Conservation (phyloP, 805 yeast species). For the Metschnikowia chrysomelidarum region DNA sequence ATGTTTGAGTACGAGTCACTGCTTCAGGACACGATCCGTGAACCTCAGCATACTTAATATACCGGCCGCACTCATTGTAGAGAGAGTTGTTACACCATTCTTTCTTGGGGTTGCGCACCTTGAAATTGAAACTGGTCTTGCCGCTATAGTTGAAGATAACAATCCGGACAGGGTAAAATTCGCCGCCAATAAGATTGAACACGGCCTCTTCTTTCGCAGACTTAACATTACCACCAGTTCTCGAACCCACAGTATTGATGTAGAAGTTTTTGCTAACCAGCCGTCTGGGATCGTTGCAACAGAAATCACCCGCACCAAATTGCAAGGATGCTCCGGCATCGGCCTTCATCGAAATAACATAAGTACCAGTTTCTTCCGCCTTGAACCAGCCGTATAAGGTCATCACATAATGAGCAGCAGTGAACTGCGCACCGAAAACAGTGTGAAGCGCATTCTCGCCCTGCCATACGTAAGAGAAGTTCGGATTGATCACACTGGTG, state of each 20-base stretch:
- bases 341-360: neutral
- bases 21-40: no score
- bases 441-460: no score
- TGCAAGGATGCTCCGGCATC: neutral
- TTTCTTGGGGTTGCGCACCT: no score
- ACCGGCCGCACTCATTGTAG: no score
- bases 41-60: no score
- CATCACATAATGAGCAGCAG: neutral
- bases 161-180: slow-evolving; percentile 9
- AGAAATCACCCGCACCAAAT: neutral
- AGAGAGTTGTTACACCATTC: no score
- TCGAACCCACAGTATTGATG: slow-evolving; percentile 7
- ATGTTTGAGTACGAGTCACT: no score
- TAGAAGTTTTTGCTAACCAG: slow-evolving; percentile 4
- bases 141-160: slow-evolving; percentile 11
- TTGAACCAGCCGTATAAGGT: neutral
- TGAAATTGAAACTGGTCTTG: no score
- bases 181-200: slow-evolving; percentile 3
- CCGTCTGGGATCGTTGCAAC: neutral
- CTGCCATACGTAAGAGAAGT: no score
- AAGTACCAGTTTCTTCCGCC: neutral
- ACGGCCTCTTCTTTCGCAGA: slow-evolving; percentile 1
- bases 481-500: no score
- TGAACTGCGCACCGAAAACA: no score
- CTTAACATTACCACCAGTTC: slow-evolving; percentile 4